A percentile compares a stretch with the other conserved stretches of the same genome.
phyloP scores from a whole-genome alignment of 148 eudicot species.

The Beta vulgaris region DNA sequence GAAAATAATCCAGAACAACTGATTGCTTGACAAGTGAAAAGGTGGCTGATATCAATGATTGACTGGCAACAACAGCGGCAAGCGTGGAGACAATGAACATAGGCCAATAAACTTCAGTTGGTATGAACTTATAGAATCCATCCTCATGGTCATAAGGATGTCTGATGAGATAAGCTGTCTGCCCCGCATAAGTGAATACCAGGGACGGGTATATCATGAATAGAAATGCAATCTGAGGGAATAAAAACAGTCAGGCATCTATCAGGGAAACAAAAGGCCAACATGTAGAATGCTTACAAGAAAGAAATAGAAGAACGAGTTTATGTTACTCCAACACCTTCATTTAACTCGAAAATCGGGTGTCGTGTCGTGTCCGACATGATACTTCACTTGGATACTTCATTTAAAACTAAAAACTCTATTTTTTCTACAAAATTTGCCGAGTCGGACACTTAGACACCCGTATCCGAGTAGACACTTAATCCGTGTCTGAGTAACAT shows the following conservation, averaged over 20 bases:
- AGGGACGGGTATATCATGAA: constrained; percentile 62
- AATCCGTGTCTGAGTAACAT: too few species aligned
- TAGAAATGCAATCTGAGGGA: constrained; percentile 54
- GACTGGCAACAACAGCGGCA: constrained; percentile 64
- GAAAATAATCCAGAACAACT: constrained; percentile 57
- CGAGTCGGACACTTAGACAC: too few species aligned
- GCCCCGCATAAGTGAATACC: constrained; percentile 70
- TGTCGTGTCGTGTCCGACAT: too few species aligned
- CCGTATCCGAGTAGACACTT: too few species aligned
- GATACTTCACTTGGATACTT: too few species aligned
- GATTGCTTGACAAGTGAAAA: constrained; percentile 60
- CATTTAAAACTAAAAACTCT: too few species aligned
- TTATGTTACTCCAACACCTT: too few species aligned
- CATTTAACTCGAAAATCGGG: too few species aligned
- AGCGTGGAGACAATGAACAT: constrained; percentile 56
- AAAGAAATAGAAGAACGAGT: background rate
- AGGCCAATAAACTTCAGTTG: constrained; percentile 70
- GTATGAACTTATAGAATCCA: constrained; percentile 67
- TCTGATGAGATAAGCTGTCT: constrained; percentile 66
- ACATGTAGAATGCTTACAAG: background rate
- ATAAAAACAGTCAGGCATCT: background rate
- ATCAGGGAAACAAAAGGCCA: background rate
- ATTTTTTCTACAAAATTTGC: too few species aligned
- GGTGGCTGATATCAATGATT: constrained; percentile 60
- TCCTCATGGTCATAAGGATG: constrained; percentile 49